phyloP scores from a whole-genome alignment of 257 asterid species.

The Lavandula angustifolia region DNA sequence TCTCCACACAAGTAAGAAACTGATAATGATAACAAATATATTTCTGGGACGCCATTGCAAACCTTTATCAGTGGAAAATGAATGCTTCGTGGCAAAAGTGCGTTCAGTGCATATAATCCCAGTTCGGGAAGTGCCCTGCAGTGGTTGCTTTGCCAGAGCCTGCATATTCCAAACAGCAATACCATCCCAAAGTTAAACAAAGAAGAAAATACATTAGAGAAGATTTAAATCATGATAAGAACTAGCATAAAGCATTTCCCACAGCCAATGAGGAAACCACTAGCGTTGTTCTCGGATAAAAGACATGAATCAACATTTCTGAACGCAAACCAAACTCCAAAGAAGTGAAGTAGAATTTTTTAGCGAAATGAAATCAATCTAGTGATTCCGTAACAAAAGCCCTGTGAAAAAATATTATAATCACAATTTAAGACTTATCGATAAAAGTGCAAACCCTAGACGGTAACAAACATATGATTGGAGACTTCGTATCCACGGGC shows the following conservation, averaged over 20 bases:
- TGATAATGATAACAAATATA: neutral
- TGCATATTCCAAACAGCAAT: slow-evolving; percentile 24
- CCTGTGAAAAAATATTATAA: neutral
- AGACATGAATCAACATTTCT: too few relatives aligned
- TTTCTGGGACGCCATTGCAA: slow-evolving; percentile 8
- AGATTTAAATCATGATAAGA: neutral
- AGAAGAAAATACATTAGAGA: neutral
- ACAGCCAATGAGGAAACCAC: neutral
- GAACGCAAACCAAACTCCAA: neutral
- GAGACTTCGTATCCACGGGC: slow-evolving; percentile 8
- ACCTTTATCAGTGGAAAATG: slow-evolving; percentile 82
- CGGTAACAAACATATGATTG: slow-evolving; percentile 2
- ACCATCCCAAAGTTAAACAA: slow-evolving; percentile 23
- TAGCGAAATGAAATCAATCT: neutral
- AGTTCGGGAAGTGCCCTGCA: slow-evolving; percentile 42
- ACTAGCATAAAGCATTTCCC: neutral
- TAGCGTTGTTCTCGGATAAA: neutral
- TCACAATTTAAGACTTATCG: neutral
- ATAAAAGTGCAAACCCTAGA: slow-evolving; percentile 30
- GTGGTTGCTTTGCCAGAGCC: slow-evolving; percentile 60
- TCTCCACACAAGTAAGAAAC: neutral
- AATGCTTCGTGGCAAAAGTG: slow-evolving; percentile 76
- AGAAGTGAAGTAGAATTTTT: neutral
- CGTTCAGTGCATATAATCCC: slow-evolving; percentile 42
- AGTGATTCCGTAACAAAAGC: neutral